A percentile compares a stretch with the other conserved stretches of the same genome.
These are phyloP conservation scores for Lactarius quietus DNA, from an alignment of 768 basidiomycete genomes.

Conservation along the genomic window DNA sequence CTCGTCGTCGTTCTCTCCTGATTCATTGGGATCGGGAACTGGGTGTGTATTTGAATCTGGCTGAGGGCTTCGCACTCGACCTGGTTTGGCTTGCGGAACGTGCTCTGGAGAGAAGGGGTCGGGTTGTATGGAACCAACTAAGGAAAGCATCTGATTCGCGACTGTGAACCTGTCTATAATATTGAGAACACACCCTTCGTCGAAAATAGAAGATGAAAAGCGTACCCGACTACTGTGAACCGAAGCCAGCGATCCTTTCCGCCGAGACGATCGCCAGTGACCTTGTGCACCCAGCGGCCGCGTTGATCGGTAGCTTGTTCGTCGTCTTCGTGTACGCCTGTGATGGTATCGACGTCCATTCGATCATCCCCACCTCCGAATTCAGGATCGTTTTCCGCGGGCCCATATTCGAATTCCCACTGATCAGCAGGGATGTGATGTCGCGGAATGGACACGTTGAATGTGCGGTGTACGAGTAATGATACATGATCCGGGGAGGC, in stretches of 20 bases:
- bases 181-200: neutral
- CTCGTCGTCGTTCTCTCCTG: constrained; percentile 29
- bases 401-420: constrained; percentile 86
- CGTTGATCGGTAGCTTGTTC: constrained; percentile 42
- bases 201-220: constrained; percentile 12
- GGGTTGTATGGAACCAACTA: constrained; percentile 76
- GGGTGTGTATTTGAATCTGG: neutral
- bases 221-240: constrained; percentile 88
- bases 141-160: constrained; percentile 90
- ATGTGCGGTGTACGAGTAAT: constrained; percentile 83
- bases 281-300: constrained; percentile 77
- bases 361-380: constrained; percentile 40
- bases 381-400: constrained; percentile 77
- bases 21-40: constrained; percentile 14
- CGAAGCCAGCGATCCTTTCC: constrained; percentile 62
- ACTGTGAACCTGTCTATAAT: constrained; percentile 61
- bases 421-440: constrained; percentile 79
- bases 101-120: constrained; percentile 72
- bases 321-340: constrained; percentile 25
- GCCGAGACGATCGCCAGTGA: constrained; percentile 68
- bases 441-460: constrained; percentile 93
- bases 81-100: constrained; percentile 34
- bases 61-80: constrained; percentile 28
- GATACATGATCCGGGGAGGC: constrained; percentile 92
- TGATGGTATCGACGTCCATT: constrained; percentile 17